Evolutionary conservation across 768 basidiomycete genomes (phyloP).

Genomic region (Agrocybe praecox): DNA sequence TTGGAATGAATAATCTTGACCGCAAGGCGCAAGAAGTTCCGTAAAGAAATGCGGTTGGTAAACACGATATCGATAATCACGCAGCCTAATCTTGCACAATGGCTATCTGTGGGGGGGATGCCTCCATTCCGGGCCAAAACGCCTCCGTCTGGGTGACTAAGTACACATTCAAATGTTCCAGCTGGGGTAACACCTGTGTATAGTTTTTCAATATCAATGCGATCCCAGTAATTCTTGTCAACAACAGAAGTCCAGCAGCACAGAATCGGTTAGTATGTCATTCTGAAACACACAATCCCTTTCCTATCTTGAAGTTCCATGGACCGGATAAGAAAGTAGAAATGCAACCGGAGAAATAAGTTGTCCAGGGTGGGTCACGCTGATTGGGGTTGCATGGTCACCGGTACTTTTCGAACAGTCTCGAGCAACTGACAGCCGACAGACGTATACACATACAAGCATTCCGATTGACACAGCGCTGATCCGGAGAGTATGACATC

Average conservation of each 20-base stretch:
- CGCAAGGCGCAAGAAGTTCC: neutral
- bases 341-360: neutral
- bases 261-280: neutral
- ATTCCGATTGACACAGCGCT: neutral
- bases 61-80: neutral
- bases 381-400: neutral
- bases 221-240: neutral
- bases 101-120: neutral
- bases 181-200: neutral
- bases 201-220: neutral
- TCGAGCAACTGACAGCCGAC: neutral
- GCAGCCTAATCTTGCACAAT: neutral
- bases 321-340: neutral
- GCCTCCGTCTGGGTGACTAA: too few species aligned
- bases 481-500: neutral
- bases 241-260: neutral
- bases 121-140: neutral
- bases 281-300: neutral
- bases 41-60: neutral
- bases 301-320: neutral
- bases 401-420: neutral
- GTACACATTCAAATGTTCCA: neutral
- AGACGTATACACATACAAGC: neutral
- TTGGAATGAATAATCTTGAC: neutral
- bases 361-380: neutral